Evolutionary conservation across 306 rosid species (phyloP).

Genomic region (Clitoria ternatea): DNA sequence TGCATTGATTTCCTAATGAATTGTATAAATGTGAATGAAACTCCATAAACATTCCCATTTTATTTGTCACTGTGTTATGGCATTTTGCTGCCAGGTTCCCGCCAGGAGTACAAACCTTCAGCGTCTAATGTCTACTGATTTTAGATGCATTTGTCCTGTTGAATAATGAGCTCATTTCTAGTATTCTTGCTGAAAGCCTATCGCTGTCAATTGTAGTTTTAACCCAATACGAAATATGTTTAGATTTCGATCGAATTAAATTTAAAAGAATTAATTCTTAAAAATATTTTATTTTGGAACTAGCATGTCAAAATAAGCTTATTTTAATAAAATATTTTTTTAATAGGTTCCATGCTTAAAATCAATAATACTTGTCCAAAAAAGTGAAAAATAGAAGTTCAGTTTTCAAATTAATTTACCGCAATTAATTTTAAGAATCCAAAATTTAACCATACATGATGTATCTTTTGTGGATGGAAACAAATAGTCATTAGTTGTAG

Average conservation of each 20-base stretch:
- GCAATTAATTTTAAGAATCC: not conserved
- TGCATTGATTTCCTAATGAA: not conserved
- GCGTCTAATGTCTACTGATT: not conserved
- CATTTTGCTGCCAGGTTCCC: constrained; percentile 13
- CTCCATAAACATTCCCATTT: constrained; percentile 17
- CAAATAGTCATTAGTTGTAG: not conserved
- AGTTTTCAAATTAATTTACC: not conserved
- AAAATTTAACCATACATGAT: not conserved
- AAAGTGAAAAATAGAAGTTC: not conserved
- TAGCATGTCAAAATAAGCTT: not conserved
- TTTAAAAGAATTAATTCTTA: not conserved
- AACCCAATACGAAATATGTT: not conserved
- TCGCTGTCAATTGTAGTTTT: not conserved
- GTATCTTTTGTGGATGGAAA: not conserved
- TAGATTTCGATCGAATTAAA: not conserved
- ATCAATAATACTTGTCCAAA: not conserved
- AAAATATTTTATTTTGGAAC: not conserved
- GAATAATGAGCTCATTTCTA: constrained; percentile 14
- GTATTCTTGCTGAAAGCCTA: not conserved
- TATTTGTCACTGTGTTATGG: constrained; percentile 11
- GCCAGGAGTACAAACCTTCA: constrained; percentile 4
- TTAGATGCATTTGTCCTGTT: not conserved
- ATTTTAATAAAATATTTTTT: too few relatives aligned
- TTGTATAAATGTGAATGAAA: constrained; percentile 22
- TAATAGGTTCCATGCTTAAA: not conserved